These are phyloP conservation scores for Trichomonascaceae sp. DNA, from an alignment of 1,139 yeast species.

Conservation along the genomic window DNA sequence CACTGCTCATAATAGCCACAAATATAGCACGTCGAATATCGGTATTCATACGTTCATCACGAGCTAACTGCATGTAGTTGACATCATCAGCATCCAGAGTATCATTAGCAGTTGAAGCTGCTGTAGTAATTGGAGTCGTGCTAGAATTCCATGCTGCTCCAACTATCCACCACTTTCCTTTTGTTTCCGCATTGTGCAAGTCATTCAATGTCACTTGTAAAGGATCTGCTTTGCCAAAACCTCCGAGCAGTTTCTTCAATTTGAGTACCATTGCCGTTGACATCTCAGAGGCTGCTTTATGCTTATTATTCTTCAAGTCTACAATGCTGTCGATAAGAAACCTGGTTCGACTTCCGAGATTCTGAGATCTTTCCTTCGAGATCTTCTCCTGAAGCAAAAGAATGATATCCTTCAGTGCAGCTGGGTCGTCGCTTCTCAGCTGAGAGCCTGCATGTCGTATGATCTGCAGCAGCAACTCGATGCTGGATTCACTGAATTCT, in stretches of 20 bases:
- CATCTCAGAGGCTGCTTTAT: constrained; percentile 46
- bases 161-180: constrained; percentile 98
- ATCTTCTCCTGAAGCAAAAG: constrained; percentile 47
- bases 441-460: constrained; percentile 76
- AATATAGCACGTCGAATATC: constrained; percentile 91
- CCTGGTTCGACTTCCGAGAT: constrained; percentile 60
- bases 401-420: constrained; percentile 76
- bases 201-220: constrained; percentile 80
- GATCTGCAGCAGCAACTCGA: constrained; percentile 69
- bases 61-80: constrained; percentile 85
- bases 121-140: constrained; percentile 20
- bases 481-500: constrained; percentile 61
- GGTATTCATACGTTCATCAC: constrained; percentile 86
- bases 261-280: constrained; percentile 47
- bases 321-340: constrained; percentile 81
- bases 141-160: constrained; percentile 87
- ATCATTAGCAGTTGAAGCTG: constrained; percentile 37
- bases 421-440: constrained; percentile 85
- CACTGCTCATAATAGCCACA: constrained; percentile 90
- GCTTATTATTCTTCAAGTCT: constrained; percentile 78
- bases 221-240: constrained; percentile 54
- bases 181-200: constrained; percentile 63
- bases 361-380: constrained; percentile 34
- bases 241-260: constrained; percentile 62
- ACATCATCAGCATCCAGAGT: constrained; percentile 66